Evolutionary conservation across 2,329 filamentous ascomycete genomes (phyloP), one percentile per base, ranked within the genome.

Genomic region (Pochonia chlamydosporia): DNA sequence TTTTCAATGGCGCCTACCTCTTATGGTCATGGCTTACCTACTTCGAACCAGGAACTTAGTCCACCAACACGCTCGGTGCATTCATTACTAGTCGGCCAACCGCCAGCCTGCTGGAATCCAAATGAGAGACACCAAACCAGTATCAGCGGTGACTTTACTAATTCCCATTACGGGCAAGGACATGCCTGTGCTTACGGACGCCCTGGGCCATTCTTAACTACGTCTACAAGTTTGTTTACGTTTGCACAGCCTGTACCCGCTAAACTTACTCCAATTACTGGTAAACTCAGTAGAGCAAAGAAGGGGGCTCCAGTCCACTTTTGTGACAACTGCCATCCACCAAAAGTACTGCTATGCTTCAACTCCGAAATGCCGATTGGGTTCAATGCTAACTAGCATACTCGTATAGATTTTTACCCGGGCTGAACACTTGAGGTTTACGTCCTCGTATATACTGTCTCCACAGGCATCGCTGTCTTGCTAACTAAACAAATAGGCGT

Each of bases 391-490:
- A 41, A 54, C 20, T 49, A 21, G 20, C 37, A 54, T 40, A 14
- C 30, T 41, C 16, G 8, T 16, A 3, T 49, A 82, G 79, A 82
- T 75, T 2, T 83, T 83, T 52, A 82, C 79, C 11, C 69, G 80
- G 57, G 80, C 79, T 24, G 79, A 83, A 57, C 80, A 83, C 62
- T 63, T 83, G 36, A 77, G 78, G 79, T 82, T 59, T 52, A 66
- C 57, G 44, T 37, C 21, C 37, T 13, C 40, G 42, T 18, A n/a
- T 37, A 4, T 8, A 13, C 16, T 16, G 40, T 25, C 14, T 11
- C 33, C 5, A 61, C 60, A 18, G 46, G 40, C 20, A 11, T 35
- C 21, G 33, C n/a, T 30, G 23, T 24, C 46, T 49, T 44, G 51
- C 62, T 66, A 55, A 64, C 57, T 50, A 36, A 28, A 31, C 16